A percentile compares a stretch with the other conserved stretches of the same genome.
These are phyloP conservation scores for Canavalia gladiata DNA, from an alignment of 306 rosid species.

Conservation along the genomic window DNA sequence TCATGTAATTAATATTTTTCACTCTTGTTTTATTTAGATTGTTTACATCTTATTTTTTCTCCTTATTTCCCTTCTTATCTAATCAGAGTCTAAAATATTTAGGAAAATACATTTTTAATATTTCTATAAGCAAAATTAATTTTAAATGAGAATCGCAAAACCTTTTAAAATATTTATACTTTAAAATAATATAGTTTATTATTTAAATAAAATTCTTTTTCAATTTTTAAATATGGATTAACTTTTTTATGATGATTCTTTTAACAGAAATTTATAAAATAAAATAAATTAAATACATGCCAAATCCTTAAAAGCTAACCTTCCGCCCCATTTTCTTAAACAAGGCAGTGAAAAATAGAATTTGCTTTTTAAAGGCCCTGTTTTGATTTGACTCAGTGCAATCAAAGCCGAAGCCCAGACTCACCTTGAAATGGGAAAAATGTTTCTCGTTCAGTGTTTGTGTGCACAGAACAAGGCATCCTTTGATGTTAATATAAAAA, in stretches of 20 bases:
- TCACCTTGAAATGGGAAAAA: conserved; percentile 4
- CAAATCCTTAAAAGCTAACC: background rate
- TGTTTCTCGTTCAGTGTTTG: conserved; percentile 2
- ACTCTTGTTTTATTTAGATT: too few relatives aligned
- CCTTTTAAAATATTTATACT: too few relatives aligned
- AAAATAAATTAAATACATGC: background rate
- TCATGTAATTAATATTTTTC: too few relatives aligned
- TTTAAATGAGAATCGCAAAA: background rate
- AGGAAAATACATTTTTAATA: background rate
- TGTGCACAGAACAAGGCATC: background rate
- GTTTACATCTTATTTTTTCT: too few relatives aligned
- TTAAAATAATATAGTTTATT: background rate
- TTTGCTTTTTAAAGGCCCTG: background rate
- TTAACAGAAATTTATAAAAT: background rate
- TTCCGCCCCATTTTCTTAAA: background rate
- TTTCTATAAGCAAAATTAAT: background rate
- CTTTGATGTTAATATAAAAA: background rate
- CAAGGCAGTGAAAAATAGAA: background rate
- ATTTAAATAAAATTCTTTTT: background rate
- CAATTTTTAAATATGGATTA: background rate
- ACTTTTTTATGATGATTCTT: background rate
- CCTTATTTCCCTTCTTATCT: too few relatives aligned
- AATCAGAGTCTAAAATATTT: background rate
- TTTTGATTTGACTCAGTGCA: conserved; percentile 20
- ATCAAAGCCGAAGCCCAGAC: background rate